These are phyloP conservation scores for Aspergillus pseudonomiae DNA, from an alignment of 2,329 filamentous ascomycete species.

Conservation along the genomic window DNA sequence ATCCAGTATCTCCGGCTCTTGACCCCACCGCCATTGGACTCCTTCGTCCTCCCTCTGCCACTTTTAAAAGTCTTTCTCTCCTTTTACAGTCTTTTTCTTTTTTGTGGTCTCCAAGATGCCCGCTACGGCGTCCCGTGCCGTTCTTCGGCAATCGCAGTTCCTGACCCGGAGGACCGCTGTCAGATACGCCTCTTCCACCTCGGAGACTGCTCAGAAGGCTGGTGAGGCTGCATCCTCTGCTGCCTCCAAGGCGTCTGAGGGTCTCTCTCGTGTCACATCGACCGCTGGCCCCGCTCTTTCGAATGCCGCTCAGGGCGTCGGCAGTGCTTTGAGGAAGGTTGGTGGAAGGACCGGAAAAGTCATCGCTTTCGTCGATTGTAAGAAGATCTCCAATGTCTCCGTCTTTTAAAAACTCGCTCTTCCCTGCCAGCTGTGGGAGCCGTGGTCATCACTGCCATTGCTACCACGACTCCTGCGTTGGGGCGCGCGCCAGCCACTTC, in stretches of 20 bases:
- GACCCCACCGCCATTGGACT: slow-evolving; percentile 45
- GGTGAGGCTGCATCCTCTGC: slow-evolving; percentile 46
- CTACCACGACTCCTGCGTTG: neutral
- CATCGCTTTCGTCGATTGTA: slow-evolving; percentile 84
- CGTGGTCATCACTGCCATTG: neutral
- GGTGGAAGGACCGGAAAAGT: slow-evolving; percentile 82
- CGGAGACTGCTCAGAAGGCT: slow-evolving; percentile 50
- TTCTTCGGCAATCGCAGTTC: slow-evolving; percentile 52
- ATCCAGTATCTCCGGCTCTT: slow-evolving; percentile 30
- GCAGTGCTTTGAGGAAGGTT: slow-evolving; percentile 70
- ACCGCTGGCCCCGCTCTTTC: slow-evolving; percentile 77
- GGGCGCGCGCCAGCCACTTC: neutral
- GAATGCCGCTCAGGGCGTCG: slow-evolving; percentile 69
- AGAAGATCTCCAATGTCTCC: slow-evolving; percentile 40
- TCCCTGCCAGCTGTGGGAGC: neutral
- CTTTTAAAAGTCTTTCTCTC: slow-evolving; percentile 31
- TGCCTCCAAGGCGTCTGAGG: slow-evolving; percentile 72
- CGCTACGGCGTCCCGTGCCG: slow-evolving; percentile 46
- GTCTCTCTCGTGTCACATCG: slow-evolving; percentile 78
- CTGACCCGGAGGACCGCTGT: slow-evolving; percentile 49
- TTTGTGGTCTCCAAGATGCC: slow-evolving; percentile 44
- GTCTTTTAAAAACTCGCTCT: neutral
- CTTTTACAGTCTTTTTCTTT: slow-evolving; percentile 28
- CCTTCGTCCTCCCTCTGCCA: slow-evolving; percentile 35
- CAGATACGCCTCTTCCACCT: slow-evolving; percentile 52